Base-by-base conservation (phyloP, 257 asterid species). In the Nicotiana sylvestris region DNA sequence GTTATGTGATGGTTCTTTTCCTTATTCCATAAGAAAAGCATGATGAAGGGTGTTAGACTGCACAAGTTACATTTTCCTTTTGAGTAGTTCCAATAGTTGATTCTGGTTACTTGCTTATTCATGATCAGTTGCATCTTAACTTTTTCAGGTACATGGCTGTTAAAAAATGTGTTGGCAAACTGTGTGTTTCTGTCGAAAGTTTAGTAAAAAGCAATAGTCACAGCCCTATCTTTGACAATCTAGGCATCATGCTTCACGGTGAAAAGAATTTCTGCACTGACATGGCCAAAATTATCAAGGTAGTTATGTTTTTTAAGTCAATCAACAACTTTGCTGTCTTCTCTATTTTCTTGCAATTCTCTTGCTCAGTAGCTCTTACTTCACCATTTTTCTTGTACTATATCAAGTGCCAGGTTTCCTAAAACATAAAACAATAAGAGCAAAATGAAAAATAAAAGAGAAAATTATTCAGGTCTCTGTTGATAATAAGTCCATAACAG, bases 211-310 rank as follows among this genome's bases (percentile, higher is more conserved):
- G 69, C 82, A 82, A 86, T 56, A 33, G 76, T 9, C 77, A 77
- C 84, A 77, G 89, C 83, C 89, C 87, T 51, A 87, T 92, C 83
- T 94, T 94, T 81, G 87, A 84, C 85, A 86, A 84, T 84, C 76
- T 89, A 72, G 98, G 97, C 53, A 68, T 92, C 90, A 84, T 91
- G 93, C 91, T 94, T 77, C 96, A 89, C 82, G 98, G 97, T 51
- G 91, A 90, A 86, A 84, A 89, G 86, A 89, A 85, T 82, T 86
- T 85, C 83, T 85, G 91, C 85, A 81, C 86, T 67, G 86, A 87
- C 74, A 90, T 94, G 82, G 88, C 90, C 82, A 88, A 91, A 82
- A 83, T 91, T 76, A 66, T 92, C 86, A 88, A 91, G 98, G 98
- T 94, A 85, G 77, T 81, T 25, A 15, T 78, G 72, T 43, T 76